Evolutionary conservation across 139 green algal genomes (phyloP), one percentile per base, ranked within the genome.

Genomic region (Mychonastes homosphaera): DNA sequence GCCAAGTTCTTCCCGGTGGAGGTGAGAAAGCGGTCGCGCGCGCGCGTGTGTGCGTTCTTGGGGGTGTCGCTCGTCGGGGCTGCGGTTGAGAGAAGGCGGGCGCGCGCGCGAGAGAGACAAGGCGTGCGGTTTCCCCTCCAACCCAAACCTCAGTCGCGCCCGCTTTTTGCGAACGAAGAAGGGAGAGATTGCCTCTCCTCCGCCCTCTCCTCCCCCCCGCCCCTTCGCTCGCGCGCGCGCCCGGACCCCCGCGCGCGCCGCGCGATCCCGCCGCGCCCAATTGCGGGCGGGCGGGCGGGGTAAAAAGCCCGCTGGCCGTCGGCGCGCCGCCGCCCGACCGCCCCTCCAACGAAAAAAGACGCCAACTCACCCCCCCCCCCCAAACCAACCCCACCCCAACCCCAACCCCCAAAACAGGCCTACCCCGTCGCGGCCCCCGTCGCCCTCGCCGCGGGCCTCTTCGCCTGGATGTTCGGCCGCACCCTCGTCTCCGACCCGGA

Each of bases 1-100:
- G n/a, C 30, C 52, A 58, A 53, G 50, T 67, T 67, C 59, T 67
- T 67, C 59, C 59, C 59, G 13, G 49, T 53, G 16, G 59, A 67
- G 59, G 59, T 55, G 23, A 36, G 41, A 23, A 9, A 27, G 2
- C 10, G 28, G 43, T 8, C 12, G 18, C 10, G 6, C 9, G 43
- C 18, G 10, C 18, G 43, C n/a, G n/a, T n/a, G n/a, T n/a, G n/a
- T n/a, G n/a, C n/a, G n/a, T n/a, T n/a, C n/a, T n/a, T n/a, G n/a
- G n/a, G n/a, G n/a, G n/a, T n/a, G n/a, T n/a, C n/a, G n/a, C n/a
- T n/a, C n/a, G n/a, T n/a, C n/a, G n/a, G n/a, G n/a, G n/a, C n/a
- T n/a, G n/a, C n/a, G n/a, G n/a, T n/a, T n/a, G n/a, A n/a, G n/a
- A 13, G 28, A 5, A 23, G 34, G 28, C 4, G 51, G 8, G 29